Percentiles rank a stretch among this genome's conserved stretches.
Conservation (phyloP, 352 stramenopile genomes). For the Globisporangium cederbergense region DNA sequence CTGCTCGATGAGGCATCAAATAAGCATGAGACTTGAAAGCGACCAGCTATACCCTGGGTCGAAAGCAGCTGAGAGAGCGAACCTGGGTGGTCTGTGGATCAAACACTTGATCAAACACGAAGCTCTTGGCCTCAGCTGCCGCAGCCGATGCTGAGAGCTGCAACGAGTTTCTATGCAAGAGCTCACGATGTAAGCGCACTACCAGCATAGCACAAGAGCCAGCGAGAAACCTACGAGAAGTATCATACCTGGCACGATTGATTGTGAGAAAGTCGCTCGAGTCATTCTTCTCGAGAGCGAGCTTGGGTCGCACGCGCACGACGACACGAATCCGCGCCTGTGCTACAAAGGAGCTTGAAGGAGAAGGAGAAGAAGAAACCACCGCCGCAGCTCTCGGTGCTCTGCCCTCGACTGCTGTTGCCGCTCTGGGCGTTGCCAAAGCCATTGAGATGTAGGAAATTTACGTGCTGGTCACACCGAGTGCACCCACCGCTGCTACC, state of each 20-base stretch:
- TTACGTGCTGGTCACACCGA: neutral
- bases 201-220: neutral
- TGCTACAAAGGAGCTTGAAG: slow-evolving; percentile 2
- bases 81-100: slow-evolving; percentile 32
- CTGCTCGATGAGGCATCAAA: slow-evolving; percentile 10
- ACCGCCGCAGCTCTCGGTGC: neutral
- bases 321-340: slow-evolving; percentile 42
- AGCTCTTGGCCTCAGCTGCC: slow-evolving; percentile 24
- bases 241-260: slow-evolving; percentile 19
- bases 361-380: neutral
- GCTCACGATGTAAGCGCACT: neutral
- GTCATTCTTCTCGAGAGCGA: slow-evolving; percentile 38
- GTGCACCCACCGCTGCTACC: neutral
- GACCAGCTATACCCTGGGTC: neutral
- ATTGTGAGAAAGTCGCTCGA: slow-evolving; percentile 29
- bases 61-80: neutral
- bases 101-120: slow-evolving; percentile 58
- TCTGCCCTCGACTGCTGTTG: neutral
- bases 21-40: neutral
- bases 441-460: neutral
- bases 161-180: slow-evolving; percentile 23
- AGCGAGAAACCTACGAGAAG: neutral
- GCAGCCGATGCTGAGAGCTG: slow-evolving; percentile 20
- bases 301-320: slow-evolving; percentile 40
- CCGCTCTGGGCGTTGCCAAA: neutral